phyloP scores from a whole-genome alignment of 352 stramenopile genomes.

The Pythium biforme region DNA sequence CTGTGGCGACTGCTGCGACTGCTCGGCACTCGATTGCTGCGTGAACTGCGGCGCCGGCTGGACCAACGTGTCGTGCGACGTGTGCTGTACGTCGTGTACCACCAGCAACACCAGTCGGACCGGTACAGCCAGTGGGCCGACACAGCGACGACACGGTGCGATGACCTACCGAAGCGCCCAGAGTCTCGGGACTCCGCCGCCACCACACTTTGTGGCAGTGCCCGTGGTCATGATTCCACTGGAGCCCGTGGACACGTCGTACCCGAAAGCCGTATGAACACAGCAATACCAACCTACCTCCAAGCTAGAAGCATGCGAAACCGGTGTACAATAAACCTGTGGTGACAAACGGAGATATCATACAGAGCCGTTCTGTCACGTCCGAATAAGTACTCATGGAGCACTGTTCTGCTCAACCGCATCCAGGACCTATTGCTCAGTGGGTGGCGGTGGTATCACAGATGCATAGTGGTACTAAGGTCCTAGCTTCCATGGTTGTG shows the following conservation, averaged over 20 bases:
- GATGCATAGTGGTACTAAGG: too few relatives aligned
- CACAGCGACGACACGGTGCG: background rate
- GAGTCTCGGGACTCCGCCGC: background rate
- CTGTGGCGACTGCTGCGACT: constrained; percentile 2
- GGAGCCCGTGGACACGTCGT: background rate
- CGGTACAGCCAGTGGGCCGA: background rate
- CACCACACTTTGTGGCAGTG: constrained; percentile 13
- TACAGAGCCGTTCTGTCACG: too few relatives aligned
- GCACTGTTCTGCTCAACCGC: too few relatives aligned
- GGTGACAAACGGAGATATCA: too few relatives aligned
- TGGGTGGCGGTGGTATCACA: too few relatives aligned
- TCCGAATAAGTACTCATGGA: too few relatives aligned
- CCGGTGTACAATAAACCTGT: too few relatives aligned
- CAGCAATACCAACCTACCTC: background rate
- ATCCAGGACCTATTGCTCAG: too few relatives aligned
- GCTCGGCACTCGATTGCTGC: background rate
- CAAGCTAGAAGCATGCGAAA: too few relatives aligned
- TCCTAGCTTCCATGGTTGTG: too few relatives aligned
- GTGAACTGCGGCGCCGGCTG: constrained; percentile 8
- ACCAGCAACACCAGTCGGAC: background rate
- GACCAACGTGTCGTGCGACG: constrained; percentile 3
- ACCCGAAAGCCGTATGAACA: background rate
- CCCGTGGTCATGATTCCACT: background rate
- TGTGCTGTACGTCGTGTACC: background rate
- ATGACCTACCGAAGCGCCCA: background rate